These are phyloP conservation scores for Withania somnifera DNA, from an alignment of 305 asterid species.

Conservation along the genomic window DNA sequence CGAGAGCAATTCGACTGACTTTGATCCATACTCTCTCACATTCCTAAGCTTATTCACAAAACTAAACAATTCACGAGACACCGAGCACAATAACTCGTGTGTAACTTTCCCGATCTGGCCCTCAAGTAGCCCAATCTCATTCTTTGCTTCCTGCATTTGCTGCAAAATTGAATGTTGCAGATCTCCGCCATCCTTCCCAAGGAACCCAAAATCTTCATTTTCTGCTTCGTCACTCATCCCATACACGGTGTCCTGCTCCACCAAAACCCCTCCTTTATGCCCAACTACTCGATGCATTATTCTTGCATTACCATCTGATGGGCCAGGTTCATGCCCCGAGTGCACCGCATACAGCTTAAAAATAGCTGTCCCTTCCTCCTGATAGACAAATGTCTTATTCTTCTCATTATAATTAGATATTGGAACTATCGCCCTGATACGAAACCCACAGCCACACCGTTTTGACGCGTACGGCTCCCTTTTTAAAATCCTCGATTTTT, in stretches of 20 bases:
- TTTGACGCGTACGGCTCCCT: conserved; percentile 82
- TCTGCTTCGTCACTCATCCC: conserved; percentile 78
- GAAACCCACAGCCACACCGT: conserved; percentile 90
- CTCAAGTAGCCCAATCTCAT: conserved; percentile 76
- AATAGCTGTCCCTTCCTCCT: conserved; percentile 94
- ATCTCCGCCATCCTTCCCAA: conserved; percentile 54
- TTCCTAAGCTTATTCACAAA: conserved; percentile 50
- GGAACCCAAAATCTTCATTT: conserved; percentile 56
- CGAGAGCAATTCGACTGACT: conserved; percentile 42
- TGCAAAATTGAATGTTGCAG: conserved; percentile 60
- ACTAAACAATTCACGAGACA: conserved; percentile 66
- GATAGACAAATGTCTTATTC: conserved; percentile 85
- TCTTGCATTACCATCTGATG: conserved; percentile 91
- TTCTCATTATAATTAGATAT: conserved; percentile 83
- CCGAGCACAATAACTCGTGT: conserved; percentile 44
- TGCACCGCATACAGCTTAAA: conserved; percentile 92
- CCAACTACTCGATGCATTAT: conserved; percentile 93
- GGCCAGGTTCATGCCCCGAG: conserved; percentile 94
- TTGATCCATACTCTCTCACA: conserved; percentile 65
- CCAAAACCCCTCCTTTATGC: conserved; percentile 66
- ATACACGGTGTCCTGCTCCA: conserved; percentile 64
- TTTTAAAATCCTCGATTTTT: conserved; percentile 55
- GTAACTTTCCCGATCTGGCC: conserved; percentile 60
- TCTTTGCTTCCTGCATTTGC: conserved; percentile 71
- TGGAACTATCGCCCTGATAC: conserved; percentile 90